Conservation (phyloP, 495 filamentous ascomycete genomes). For the Aspergillus haitiensis region DNA sequence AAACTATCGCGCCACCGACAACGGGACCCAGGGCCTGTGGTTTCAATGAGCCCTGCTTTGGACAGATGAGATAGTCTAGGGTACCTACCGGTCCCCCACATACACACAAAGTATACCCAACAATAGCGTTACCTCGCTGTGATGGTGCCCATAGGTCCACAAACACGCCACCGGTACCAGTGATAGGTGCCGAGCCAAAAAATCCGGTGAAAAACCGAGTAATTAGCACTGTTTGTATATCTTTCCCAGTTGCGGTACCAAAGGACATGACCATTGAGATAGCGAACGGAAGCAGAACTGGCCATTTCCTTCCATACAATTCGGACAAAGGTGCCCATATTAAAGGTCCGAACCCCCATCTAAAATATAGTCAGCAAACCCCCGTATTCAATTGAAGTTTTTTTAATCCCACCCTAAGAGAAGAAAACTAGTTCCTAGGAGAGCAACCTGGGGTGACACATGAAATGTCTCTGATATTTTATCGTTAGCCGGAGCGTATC, state of each 20-base stretch:
- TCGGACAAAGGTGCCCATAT: slow-evolving; percentile 21
- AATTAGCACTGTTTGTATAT: slow-evolving; percentile 57
- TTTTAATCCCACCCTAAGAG: not conserved
- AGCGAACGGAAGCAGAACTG: slow-evolving; percentile 11
- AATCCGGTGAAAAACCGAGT: slow-evolving; percentile 60
- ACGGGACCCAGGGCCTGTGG: slow-evolving; percentile 41
- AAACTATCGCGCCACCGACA: slow-evolving; percentile 47
- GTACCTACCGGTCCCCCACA: slow-evolving; percentile 45
- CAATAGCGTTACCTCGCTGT: slow-evolving; percentile 51
- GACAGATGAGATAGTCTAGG: not conserved
- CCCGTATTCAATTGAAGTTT: not conserved
- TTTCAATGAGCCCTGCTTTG: not conserved
- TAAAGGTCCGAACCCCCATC: slow-evolving; percentile 16
- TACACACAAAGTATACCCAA: slow-evolving; percentile 55
- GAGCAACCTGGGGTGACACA: slow-evolving; percentile 5
- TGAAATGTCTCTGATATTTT: slow-evolving; percentile 6
- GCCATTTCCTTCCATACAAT: slow-evolving; percentile 15
- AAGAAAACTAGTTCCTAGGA: not conserved
- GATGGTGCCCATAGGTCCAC: slow-evolving; percentile 52
- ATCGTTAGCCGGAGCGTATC: slow-evolving; percentile 1
- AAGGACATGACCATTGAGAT: slow-evolving; percentile 32
- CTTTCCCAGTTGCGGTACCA: slow-evolving; percentile 51
- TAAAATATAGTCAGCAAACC: not conserved
- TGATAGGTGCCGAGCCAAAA: slow-evolving; percentile 55
- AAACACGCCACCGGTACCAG: slow-evolving; percentile 55